Evolutionary conservation across 1,284 basidiomycete species (phyloP), one percentile per base, ranked within the genome.

Genomic region (Porogramme epimiltina): DNA sequence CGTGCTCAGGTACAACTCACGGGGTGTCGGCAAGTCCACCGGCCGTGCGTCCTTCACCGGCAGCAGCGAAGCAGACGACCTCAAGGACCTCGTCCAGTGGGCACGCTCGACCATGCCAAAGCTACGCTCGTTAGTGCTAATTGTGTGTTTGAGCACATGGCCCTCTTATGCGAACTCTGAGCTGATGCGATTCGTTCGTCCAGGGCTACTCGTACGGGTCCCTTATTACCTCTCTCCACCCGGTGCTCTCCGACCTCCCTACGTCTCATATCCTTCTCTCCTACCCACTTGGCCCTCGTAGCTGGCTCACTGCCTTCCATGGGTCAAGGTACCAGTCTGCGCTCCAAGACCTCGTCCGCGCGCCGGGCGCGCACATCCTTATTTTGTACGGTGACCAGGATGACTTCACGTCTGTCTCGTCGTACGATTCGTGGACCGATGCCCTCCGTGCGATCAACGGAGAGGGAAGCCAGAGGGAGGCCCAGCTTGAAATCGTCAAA

Each of bases 171-270:
- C n/a, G n/a, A n/a, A n/a, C n/a, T n/a, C n/a, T n/a, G n/a, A 31
- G 28, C 28, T 31, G 28, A 4, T 42, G 42, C 24, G 50, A 36
- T 34, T 40, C n/a, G 20, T 19, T 50, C 4, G 49, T 49, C 4
- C 53, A 91, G 89, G 89, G 89, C 1, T 92, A 93, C 68, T 93
- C 91, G 3, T 75, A 90, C 73, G 91, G 91, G 3, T 81, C 87
- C 1, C 73, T 93, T 22, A 82, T 89, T 31, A 79, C 81, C 1
- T 87, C 86, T 2, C 68, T 85, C 47, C 81, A 82, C 52, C 82
- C 85, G 1, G 64, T 78, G 16, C 68, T 79, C 2, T 65, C 73
- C 0, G 71, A 73, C 16, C 64, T 87, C 45, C 73, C 72, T 58
- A 85, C 81, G 0, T 79, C 77, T 10, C 85, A 91, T 65, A 72